A percentile compares a stretch with the other conserved stretches of the same genome.
These are phyloP conservation scores for Geranium brycei DNA, from an alignment of 345 rosid species.

Conservation along the genomic window DNA sequence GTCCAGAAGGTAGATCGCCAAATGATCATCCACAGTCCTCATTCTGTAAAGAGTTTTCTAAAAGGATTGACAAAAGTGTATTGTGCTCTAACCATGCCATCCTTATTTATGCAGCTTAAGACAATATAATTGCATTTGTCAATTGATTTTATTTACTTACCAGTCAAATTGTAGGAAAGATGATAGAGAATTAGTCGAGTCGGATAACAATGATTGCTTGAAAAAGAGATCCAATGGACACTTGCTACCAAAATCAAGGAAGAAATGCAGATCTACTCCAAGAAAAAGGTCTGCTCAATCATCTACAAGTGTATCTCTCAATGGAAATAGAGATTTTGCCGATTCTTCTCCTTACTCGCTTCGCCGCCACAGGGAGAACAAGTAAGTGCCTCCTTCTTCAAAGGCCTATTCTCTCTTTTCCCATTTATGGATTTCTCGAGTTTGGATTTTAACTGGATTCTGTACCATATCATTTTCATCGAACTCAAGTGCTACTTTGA, in stretches of 20 bases:
- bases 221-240: slow-evolving; percentile 21
- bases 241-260: slow-evolving; percentile 13
- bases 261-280: slow-evolving; percentile 21
- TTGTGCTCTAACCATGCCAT: slow-evolving; percentile 13
- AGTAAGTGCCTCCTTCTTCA: background rate
- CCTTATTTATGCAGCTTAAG: slow-evolving; percentile 6
- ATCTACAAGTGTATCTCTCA: slow-evolving; percentile 14
- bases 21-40: slow-evolving; percentile 27
- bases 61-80: slow-evolving; percentile 43
- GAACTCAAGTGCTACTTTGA: background rate
- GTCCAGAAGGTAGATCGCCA: slow-evolving; percentile 18
- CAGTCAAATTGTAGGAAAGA: slow-evolving; percentile 34
- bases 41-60: slow-evolving; percentile 29
- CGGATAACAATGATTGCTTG: slow-evolving; percentile 17
- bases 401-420: slow-evolving; percentile 8
- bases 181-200: slow-evolving; percentile 25
- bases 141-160: slow-evolving; percentile 13
- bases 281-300: slow-evolving; percentile 14
- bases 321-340: slow-evolving; percentile 12
- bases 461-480: too few relatives aligned
- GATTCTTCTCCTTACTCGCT: slow-evolving; percentile 17
- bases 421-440: background rate
- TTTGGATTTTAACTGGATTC: too few relatives aligned
- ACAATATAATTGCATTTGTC: slow-evolving; percentile 4
- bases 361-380: slow-evolving; percentile 14